Evolutionary conservation across 2,329 filamentous ascomycete genomes (phyloP).

Genomic region (Phialophora expanda): DNA sequence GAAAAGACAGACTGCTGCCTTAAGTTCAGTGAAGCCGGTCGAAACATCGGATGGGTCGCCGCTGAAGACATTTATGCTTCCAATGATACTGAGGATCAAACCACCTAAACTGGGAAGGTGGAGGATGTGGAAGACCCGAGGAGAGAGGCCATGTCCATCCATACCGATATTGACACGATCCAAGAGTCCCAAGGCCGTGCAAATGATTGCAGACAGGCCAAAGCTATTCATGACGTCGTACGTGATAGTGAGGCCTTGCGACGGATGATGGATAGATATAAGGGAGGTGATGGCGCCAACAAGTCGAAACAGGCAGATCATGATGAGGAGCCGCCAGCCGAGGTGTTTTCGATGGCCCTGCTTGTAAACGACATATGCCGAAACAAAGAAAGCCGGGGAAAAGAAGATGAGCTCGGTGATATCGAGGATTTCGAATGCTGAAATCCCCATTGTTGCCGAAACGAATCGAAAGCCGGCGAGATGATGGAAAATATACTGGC

Average conservation of each 20-base stretch:
- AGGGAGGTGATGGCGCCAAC: slow-evolving; percentile 58
- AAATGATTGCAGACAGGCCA: slow-evolving; percentile 57
- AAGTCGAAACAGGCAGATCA: slow-evolving; percentile 60
- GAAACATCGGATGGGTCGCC: slow-evolving; percentile 42
- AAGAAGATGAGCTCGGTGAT: slow-evolving; percentile 47
- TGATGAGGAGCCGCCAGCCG: slow-evolving; percentile 61
- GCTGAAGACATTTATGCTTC: slow-evolving; percentile 47
- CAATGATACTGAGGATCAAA: slow-evolving; percentile 52
- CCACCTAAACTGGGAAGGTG: slow-evolving; percentile 44
- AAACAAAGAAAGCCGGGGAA: slow-evolving; percentile 43
- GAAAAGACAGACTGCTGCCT: slow-evolving; percentile 53
- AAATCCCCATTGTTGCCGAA: slow-evolving; percentile 24
- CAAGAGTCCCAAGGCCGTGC: slow-evolving; percentile 55
- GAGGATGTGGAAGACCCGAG: slow-evolving; percentile 42
- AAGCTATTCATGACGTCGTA: slow-evolving; percentile 54
- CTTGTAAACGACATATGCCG: slow-evolving; percentile 43
- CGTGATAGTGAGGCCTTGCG: slow-evolving; percentile 47
- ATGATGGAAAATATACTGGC: not conserved
- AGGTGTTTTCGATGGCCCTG: slow-evolving; percentile 51
- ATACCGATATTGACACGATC: slow-evolving; percentile 43
- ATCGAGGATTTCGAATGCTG: slow-evolving; percentile 32
- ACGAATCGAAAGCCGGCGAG: not conserved
- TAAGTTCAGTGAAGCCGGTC: slow-evolving; percentile 44
- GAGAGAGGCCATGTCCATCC: slow-evolving; percentile 36
- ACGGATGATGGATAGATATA: slow-evolving; percentile 53